Base-by-base conservation (phyloP, 257 asterid species). In the Paulownia fortunei region DNA sequence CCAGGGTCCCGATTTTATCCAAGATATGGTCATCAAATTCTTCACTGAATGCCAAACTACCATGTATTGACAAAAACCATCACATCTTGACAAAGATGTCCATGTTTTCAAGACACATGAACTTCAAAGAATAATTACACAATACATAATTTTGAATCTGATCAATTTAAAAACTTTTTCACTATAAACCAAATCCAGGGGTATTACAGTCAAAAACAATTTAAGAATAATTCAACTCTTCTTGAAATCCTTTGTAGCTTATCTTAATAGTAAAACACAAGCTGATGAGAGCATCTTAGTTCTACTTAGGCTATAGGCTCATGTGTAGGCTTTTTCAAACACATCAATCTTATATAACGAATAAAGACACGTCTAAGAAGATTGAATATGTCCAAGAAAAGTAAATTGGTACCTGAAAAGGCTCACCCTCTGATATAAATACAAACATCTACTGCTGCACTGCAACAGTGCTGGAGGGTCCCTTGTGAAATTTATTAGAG, bases 1-100 rank as follows among this genome's bases (percentile, higher is more conserved):
- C 52, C 65, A 54, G 19, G 76, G 8, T 41, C 16, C 44, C 10
- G 76, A 87, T 81, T 73, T 76, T 27, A 74, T 58, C 62, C 72
- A 70, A 85, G 83, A 64, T 90, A 76, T 77, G 81, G 59, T 56
- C 65, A 66, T 76, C 82, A 72, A 62, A 81, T 79, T 72, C 84
- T 73, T 69, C 82, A 75, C 85, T 75, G 61, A 0, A 44, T 67
- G 85, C 87, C 91, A 86, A 86, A 80, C 65, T 51, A 82, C 19
- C 83, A 79, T 27, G 81, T 81, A 37, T 80, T 72, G 79, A 81
- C 91, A 81, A 88, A 69, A 84, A 32, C 74, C 67, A 76, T 87
- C 92, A 76, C 92, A 79, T 87, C 89, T 73, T 59, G 76, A 23
- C 21, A n/a, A 23, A 68, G 32, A 15, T 4, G 32, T 16, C 60